These are phyloP conservation scores for Tolypocladium ovalisporum DNA, from an alignment of 2,329 filamentous ascomycete species.

Conservation along the genomic window DNA sequence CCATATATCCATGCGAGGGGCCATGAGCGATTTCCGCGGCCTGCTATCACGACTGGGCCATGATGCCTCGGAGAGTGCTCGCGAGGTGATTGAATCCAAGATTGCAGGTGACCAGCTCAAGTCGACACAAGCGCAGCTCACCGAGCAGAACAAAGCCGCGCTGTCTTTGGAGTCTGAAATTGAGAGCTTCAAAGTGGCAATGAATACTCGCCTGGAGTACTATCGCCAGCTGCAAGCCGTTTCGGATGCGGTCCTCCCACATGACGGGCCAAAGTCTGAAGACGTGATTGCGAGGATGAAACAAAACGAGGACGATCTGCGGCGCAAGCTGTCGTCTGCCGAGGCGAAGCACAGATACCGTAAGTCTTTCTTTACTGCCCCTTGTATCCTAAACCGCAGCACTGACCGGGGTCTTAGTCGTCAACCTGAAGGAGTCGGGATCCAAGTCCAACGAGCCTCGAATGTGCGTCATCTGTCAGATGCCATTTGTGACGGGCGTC, in stretches of 20 bases:
- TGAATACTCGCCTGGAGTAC: conserved; percentile 81
- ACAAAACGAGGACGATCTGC: conserved; percentile 28
- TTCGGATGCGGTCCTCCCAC: conserved; percentile 76
- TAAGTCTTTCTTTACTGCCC: conserved; percentile 21
- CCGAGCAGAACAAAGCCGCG: conserved; percentile 38
- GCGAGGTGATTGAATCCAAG: conserved; percentile 55
- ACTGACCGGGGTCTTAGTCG: conserved; percentile 21
- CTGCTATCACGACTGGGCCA: conserved; percentile 36
- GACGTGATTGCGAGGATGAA: conserved; percentile 23
- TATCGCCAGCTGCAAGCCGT: conserved; percentile 83
- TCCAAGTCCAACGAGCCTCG: conserved; percentile 51
- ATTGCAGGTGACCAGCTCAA: conserved; percentile 56
- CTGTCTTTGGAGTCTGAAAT: conserved; percentile 54
- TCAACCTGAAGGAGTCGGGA: conserved; percentile 45
- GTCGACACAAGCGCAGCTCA: conserved; percentile 42
- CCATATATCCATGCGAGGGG: conserved; percentile 56
- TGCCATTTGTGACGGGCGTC: conserved; percentile 64
- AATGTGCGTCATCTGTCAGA: conserved; percentile 80
- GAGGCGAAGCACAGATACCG: conserved; percentile 68
- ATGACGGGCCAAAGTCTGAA: conserved; percentile 53
- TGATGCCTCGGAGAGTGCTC: conserved; percentile 14
- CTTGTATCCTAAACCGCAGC: conserved; percentile 1
- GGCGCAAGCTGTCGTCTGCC: conserved; percentile 46
- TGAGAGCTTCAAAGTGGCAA: conserved; percentile 62
- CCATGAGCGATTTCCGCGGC: conserved; percentile 59